phyloP scores from a whole-genome alignment of 129 eudicot genomes.

The Tagetes erecta region DNA sequence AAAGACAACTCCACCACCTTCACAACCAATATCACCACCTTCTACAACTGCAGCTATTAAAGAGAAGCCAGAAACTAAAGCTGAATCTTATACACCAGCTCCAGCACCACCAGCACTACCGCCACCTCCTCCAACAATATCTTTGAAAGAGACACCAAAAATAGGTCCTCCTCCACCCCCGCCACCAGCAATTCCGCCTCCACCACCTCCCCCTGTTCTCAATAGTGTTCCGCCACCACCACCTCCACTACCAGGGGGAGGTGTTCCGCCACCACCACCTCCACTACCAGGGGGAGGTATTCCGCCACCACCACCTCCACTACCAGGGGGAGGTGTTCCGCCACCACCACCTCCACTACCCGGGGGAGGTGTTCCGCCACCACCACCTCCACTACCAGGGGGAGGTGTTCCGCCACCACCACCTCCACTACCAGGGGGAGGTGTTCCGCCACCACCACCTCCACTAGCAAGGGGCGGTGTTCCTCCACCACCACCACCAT shows the following conservation, averaged over 20 bases:
- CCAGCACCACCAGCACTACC: constrained; percentile 40
- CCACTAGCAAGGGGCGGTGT: constrained; percentile 16
- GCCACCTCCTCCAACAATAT: constrained; percentile 30
- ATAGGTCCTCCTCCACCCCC: constrained; percentile 31
- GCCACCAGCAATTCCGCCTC: constrained; percentile 61
- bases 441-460: constrained; percentile 33
- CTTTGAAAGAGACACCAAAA: constrained; percentile 16
- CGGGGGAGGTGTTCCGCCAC: constrained; percentile 33
- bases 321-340: constrained; percentile 32
- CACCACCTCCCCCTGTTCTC: constrained; percentile 42
- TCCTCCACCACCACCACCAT: constrained; percentile 44
- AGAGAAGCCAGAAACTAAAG: constrained; percentile 16
- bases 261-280: constrained; percentile 43
- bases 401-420: constrained; percentile 62
- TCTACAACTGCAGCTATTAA: constrained; percentile 15
- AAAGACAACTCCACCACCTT: constrained; percentile 29
- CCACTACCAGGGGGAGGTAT: constrained; percentile 42
- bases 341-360: constrained; percentile 26
- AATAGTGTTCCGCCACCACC: constrained; percentile 49
- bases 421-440: constrained; percentile 45
- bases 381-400: constrained; percentile 40
- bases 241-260: constrained; percentile 12
- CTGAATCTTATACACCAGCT: constrained; percentile 16
- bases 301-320: constrained; percentile 65
- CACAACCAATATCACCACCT: constrained; percentile 43